A percentile compares a stretch with the other conserved stretches of the same genome.
Evolutionary conservation across 2,329 filamentous ascomycete species (phyloP).

Genomic region (Fusarium falciforme): DNA sequence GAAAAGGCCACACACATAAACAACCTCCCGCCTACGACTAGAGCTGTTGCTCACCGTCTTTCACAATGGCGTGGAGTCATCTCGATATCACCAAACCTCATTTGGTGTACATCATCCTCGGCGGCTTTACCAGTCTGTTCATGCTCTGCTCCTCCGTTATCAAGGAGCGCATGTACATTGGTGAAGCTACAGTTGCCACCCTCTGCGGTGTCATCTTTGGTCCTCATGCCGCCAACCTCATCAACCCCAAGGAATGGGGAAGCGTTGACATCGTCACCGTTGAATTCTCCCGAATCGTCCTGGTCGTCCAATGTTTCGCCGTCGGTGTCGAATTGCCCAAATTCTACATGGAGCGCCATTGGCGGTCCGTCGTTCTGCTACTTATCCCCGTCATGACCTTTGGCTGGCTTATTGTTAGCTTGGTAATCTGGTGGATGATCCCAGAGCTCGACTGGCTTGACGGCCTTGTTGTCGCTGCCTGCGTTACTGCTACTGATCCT

Average conservation of each 20-base stretch:
- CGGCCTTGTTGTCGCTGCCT: constrained; percentile 86
- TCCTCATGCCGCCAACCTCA: constrained; percentile 83
- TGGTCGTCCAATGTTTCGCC: constrained; percentile 93
- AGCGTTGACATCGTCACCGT: constrained; percentile 88
- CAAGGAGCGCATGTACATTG: constrained; percentile 98
- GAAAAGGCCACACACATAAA: constrained; percentile 16
- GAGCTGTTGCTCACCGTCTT: constrained; percentile 10
- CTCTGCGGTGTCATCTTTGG: constrained; percentile 90
- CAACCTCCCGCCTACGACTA: constrained; percentile 4
- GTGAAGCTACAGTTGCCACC: constrained; percentile 94
- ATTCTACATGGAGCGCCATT: constrained; percentile 98
- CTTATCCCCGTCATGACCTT: constrained; percentile 97
- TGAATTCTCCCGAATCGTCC: constrained; percentile 88
- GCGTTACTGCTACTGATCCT: constrained; percentile 96
- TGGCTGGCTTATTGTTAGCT: constrained; percentile 91
- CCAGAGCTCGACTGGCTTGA: constrained; percentile 87
- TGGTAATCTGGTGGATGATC: constrained; percentile 95
- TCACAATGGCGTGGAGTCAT: constrained; percentile 80
- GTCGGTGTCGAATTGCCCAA: constrained; percentile 91
- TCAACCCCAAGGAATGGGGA: constrained; percentile 81
- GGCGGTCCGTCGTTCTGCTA: constrained; percentile 89
- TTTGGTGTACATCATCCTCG: constrained; percentile 97
- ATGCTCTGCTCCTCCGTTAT: constrained; percentile 98
- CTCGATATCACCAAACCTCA: constrained; percentile 92
- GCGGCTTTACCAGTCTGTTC: constrained; percentile 96